Base-by-base conservation (phyloP, 495 filamentous ascomycete genomes). In the Penicillium lagena region DNA sequence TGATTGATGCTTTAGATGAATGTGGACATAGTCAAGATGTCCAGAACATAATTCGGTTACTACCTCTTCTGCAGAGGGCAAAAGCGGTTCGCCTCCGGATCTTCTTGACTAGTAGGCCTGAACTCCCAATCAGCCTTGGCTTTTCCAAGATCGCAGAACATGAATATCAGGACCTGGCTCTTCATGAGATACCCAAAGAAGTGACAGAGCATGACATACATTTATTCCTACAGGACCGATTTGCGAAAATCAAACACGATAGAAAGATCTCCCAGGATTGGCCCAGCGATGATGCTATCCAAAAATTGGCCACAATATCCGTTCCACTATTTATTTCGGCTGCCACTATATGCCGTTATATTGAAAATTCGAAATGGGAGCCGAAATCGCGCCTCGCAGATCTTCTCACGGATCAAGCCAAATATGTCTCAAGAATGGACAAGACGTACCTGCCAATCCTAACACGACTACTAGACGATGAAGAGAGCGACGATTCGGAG, bases 271-370 rank as follows among this genome's bases (percentile, higher is more conserved):
- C 47, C 17, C 5, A 17, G 22, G 44, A 56, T 12, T 80, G 75
- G 76, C 76, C 76, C 1, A 62, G 60, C 22, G 29, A 47, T 13
- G n/a, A 42, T 0, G 39, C 8, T n/a, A 31, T 56, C 14, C 7
- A 47, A 27, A 31, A 10, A 4, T 34, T 66, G 12, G 45, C 55
- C 1, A 43, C 30, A 4, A 53, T 40, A 39, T 35, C 57, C 4
- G 47, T 63, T 22, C 59, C 57, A 10, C 40, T 67, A n/a, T 70
- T 70, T 37, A 69, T 69, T 34, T 46, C 30, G 13, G 61, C 63
- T 13, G 55, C 61, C 0, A 69, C 63, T 3, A 29, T 56, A 2
- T 66, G 57, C 41, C 56, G 59, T 10, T 60, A 58, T 31, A 35
- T 66, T n/a, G 46, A 17, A 1, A 39, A 63, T 42, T 36, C 29